phyloP scores from a whole-genome alignment of 805 yeast genomes.

The Lipomyces anomalus region DNA sequence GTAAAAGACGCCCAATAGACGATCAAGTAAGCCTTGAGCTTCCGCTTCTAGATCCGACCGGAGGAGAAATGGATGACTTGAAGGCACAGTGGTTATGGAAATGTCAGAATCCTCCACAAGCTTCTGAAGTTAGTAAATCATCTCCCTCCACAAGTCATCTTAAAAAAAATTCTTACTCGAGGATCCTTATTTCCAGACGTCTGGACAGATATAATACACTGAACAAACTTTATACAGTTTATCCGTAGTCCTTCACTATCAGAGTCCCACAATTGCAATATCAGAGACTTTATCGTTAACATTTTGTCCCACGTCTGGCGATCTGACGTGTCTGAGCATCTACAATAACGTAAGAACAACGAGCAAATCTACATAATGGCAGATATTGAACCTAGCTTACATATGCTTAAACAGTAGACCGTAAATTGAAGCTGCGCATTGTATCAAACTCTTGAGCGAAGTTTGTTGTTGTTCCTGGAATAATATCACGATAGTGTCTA shows the following conservation, averaged over 20 bases:
- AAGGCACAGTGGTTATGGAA: slow-evolving; percentile 47
- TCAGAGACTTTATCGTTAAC: slow-evolving; percentile 48
- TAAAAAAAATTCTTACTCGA: slow-evolving; percentile 21
- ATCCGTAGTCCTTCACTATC: slow-evolving; percentile 48
- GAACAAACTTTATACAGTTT: slow-evolving; percentile 69
- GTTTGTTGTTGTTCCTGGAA: slow-evolving; percentile 26
- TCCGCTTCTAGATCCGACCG: slow-evolving; percentile 57
- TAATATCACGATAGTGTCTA: slow-evolving; percentile 29
- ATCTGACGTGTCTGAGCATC: slow-evolving; percentile 37
- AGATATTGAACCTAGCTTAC: too few relatives aligned
- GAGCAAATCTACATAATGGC: slow-evolving; percentile 5
- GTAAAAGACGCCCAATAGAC: slow-evolving; percentile 50
- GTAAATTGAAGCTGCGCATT: slow-evolving; percentile 41
- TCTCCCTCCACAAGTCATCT: not conserved
- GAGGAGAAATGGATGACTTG: slow-evolving; percentile 62
- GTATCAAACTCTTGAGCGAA: slow-evolving; percentile 37
- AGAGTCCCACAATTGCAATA: slow-evolving; percentile 56
- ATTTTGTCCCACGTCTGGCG: slow-evolving; percentile 50
- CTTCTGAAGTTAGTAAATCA: slow-evolving; percentile 2
- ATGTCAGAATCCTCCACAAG: slow-evolving; percentile 33
- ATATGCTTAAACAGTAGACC: slow-evolving; percentile 44
- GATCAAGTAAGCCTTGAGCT: slow-evolving; percentile 62
- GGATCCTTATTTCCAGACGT: slow-evolving; percentile 39
- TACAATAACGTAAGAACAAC: slow-evolving; percentile 1
- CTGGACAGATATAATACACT: slow-evolving; percentile 52